Conservation (phyloP, 2,329 filamentous ascomycete species). For the Alternaria ethzedia region DNA sequence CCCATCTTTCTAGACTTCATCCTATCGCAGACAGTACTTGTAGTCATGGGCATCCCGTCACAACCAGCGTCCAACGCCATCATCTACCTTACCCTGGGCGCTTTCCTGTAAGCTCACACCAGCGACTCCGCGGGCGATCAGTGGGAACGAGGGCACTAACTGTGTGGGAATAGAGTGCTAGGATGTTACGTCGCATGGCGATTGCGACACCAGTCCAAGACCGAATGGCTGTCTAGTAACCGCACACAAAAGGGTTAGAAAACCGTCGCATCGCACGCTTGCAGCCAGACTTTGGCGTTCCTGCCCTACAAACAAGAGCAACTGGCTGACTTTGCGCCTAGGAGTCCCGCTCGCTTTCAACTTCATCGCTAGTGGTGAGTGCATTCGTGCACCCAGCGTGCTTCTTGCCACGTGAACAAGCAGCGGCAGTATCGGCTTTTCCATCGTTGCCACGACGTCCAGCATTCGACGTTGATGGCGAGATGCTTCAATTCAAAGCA, state of each 20-base stretch:
- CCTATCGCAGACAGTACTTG: constrained; percentile 1
- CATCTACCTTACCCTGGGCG: constrained; percentile 79
- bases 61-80: constrained; percentile 80
- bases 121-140: background rate
- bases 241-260: constrained; percentile 78
- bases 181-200: constrained; percentile 66
- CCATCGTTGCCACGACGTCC: constrained; percentile 11
- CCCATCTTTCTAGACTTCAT: constrained; percentile 8
- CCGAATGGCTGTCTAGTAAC: constrained; percentile 76
- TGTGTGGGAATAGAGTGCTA: constrained; percentile 59
- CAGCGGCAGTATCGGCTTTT: constrained; percentile 67
- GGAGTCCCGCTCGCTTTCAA: constrained; percentile 83
- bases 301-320: background rate
- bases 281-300: constrained; percentile 6
- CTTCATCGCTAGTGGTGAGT: constrained; percentile 93
- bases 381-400: constrained; percentile 44
- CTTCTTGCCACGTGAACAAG: constrained; percentile 52
- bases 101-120: constrained; percentile 69
- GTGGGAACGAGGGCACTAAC: constrained; percentile 15
- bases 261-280: constrained; percentile 13
- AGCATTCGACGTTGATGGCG: background rate
- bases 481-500: background rate
- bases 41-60: constrained; percentile 75
- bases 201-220: constrained; percentile 68
- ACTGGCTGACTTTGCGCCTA: constrained; percentile 49